Percentiles rank a stretch among this genome's conserved stretches.
Conservation (phyloP, 108 stramenopile genomes). For the Skeletonema menzelii region DNA sequence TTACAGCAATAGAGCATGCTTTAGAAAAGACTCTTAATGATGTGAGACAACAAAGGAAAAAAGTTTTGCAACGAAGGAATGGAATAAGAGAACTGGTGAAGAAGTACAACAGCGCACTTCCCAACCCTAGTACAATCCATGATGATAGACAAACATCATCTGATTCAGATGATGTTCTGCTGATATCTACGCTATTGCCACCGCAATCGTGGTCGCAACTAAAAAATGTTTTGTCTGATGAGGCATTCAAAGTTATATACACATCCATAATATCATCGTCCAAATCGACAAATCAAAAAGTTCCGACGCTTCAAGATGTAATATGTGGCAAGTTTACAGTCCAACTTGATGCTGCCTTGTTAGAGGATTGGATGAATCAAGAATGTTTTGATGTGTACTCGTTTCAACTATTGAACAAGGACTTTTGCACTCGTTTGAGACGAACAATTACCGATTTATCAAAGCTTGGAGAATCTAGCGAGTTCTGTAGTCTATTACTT, state of each 20-base stretch:
- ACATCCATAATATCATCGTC: conserved; percentile 37
- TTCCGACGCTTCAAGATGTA: conserved; percentile 50
- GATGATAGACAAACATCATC: conserved; percentile 1
- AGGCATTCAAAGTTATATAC: conserved; percentile 36
- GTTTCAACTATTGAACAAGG: conserved; percentile 56
- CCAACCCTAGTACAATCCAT: conserved; percentile 1
- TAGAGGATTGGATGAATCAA: conserved; percentile 67
- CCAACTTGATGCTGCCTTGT: conserved; percentile 52
- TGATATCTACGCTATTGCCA: conserved; percentile 19
- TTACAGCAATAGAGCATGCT: conserved; percentile 53
- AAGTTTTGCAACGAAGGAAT: conserved; percentile 19
- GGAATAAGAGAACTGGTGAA: conserved; percentile 33
- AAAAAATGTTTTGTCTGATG: conserved; percentile 18
- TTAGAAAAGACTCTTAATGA: conserved; percentile 52
- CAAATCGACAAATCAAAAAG: conserved; percentile 15
- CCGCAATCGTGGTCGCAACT: conserved; percentile 36
- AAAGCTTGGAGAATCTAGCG: conserved; percentile 12
- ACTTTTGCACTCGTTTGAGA: conserved; percentile 14
- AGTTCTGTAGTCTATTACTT: conserved; percentile 21
- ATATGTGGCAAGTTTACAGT: conserved; percentile 48
- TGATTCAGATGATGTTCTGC: conserved; percentile 10
- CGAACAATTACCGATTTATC: conserved; percentile 21
- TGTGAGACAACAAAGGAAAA: conserved; percentile 52
- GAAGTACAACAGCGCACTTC: conserved; percentile 14
- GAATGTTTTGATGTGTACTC: conserved; percentile 80